Evolutionary conservation across 305 asterid species (phyloP).

Genomic region (Rubia tinctorum): DNA sequence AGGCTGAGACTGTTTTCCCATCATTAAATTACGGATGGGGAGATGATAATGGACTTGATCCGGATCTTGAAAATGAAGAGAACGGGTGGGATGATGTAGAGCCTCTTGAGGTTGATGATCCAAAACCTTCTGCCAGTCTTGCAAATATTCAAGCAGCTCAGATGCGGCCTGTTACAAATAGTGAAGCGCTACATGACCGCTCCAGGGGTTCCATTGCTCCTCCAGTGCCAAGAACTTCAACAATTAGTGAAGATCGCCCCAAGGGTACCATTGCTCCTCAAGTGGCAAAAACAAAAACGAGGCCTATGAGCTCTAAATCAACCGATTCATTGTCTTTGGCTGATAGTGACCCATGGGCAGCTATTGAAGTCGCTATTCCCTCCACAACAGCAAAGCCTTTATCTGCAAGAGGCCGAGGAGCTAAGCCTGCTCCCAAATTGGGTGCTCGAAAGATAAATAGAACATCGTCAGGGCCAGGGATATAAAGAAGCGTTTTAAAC

Average conservation of each 20-base stretch:
- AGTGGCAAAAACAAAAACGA: constrained; percentile 56
- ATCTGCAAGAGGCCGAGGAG: constrained; percentile 55
- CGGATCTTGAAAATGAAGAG: constrained; percentile 49
- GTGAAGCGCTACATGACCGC: constrained; percentile 52
- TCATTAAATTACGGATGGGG: constrained; percentile 97
- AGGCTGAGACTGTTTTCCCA: constrained; percentile 66
- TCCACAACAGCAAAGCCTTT: constrained; percentile 64
- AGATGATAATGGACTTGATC: constrained; percentile 70
- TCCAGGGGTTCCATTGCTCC: constrained; percentile 53
- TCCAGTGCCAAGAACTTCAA: constrained; percentile 41
- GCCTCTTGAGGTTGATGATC: constrained; percentile 63
- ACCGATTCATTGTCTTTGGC: constrained; percentile 36
- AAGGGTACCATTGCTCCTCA: constrained; percentile 75
- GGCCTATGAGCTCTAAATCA: constrained; percentile 43
- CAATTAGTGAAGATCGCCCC: constrained; percentile 49
- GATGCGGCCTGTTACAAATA: constrained; percentile 58
- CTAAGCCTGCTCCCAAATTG: constrained; percentile 62
- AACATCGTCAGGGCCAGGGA: constrained; percentile 61
- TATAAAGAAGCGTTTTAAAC: constrained; percentile 29
- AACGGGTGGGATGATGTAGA: constrained; percentile 96
- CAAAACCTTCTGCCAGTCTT: constrained; percentile 67
- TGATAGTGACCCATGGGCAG: constrained; percentile 90
- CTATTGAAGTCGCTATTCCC: constrained; percentile 91
- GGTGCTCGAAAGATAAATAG: constrained; percentile 93
- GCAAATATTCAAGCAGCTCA: constrained; percentile 94